phyloP scores from a whole-genome alignment of 768 basidiomycete genomes.

The Mycena rosella region DNA sequence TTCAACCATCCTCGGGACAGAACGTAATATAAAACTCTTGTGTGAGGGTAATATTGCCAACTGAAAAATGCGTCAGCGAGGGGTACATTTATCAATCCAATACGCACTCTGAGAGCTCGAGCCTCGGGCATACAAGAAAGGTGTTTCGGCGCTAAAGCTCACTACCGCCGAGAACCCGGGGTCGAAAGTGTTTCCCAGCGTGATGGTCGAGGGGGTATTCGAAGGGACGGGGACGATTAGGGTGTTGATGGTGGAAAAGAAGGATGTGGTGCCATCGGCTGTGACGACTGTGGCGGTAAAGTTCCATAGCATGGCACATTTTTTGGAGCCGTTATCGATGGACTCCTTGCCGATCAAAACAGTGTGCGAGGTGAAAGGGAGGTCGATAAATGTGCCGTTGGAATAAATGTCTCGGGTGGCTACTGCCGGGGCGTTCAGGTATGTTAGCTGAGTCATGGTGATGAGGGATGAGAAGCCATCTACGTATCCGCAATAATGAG shows the following conservation, averaged over 20 bases:
- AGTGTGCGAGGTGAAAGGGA: constrained; percentile 8
- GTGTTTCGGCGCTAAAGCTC: not conserved
- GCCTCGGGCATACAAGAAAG: not conserved
- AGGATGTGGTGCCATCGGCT: constrained; percentile 3
- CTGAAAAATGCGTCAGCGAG: too few species aligned
- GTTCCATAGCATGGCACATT: not conserved
- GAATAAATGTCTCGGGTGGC: not conserved
- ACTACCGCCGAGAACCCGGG: not conserved
- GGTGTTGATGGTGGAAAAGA: not conserved
- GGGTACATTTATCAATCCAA: not conserved
- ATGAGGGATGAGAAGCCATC: too few species aligned
- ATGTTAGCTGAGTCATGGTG: too few species aligned
- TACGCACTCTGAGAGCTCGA: constrained; percentile 1
- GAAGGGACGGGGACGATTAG: not conserved
- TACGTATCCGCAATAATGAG: too few species aligned
- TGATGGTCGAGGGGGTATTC: not conserved
- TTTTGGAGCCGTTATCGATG: not conserved
- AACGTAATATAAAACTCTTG: too few species aligned
- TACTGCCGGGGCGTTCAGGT: not conserved
- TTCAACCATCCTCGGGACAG: too few species aligned
- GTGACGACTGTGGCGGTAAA: constrained; percentile 12
- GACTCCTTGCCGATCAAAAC: not conserved
- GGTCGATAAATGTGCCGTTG: constrained; percentile 1
- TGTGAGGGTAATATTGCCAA: too few species aligned
- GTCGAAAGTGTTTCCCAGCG: not conserved